A percentile compares a stretch with the other conserved stretches of the same genome.
phyloP scores from a whole-genome alignment of 345 rosid species.

The Reutealis trisperma region DNA sequence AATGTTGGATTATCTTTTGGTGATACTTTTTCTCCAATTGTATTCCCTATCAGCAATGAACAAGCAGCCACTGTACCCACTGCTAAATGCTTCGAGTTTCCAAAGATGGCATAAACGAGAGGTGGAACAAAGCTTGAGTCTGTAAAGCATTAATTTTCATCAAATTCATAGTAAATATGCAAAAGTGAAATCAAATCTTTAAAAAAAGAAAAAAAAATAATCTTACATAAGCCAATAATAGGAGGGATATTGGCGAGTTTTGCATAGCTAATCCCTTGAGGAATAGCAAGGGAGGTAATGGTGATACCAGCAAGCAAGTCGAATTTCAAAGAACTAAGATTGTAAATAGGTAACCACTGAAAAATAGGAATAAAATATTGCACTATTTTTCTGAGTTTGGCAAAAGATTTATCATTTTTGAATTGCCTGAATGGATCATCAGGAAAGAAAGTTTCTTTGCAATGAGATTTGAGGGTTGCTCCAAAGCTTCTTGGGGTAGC shows the following conservation, averaged over 20 bases:
- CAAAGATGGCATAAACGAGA: conserved; percentile 67
- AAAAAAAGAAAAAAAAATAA: background rate
- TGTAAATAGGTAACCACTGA: conserved; percentile 76
- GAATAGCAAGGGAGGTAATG: conserved; percentile 86
- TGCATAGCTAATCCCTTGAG: conserved; percentile 96
- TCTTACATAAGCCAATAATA: conserved; percentile 80
- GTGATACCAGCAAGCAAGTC: conserved; percentile 93
- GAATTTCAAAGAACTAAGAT: conserved; percentile 41
- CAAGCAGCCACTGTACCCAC: conserved; percentile 88
- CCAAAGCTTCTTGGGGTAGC: conserved; percentile 49
- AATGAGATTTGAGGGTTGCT: conserved; percentile 46
- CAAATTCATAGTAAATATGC: background rate
- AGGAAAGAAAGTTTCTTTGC: conserved; percentile 73
- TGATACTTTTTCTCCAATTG: conserved; percentile 44
- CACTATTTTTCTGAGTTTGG: conserved; percentile 32
- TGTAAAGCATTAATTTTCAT: conserved; percentile 16
- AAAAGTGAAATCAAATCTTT: background rate
- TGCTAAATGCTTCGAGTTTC: conserved; percentile 83
- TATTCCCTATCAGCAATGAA: conserved; percentile 58
- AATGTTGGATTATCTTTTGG: conserved; percentile 47
- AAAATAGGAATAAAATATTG: conserved; percentile 74
- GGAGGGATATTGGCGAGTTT: conserved; percentile 81
- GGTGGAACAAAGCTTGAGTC: conserved; percentile 95
- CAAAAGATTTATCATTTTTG: conserved; percentile 21
- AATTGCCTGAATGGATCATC: conserved; percentile 79